phyloP scores from a whole-genome alignment of 2,329 filamentous ascomycete species.

The Pseudopithomyces maydicus region DNA sequence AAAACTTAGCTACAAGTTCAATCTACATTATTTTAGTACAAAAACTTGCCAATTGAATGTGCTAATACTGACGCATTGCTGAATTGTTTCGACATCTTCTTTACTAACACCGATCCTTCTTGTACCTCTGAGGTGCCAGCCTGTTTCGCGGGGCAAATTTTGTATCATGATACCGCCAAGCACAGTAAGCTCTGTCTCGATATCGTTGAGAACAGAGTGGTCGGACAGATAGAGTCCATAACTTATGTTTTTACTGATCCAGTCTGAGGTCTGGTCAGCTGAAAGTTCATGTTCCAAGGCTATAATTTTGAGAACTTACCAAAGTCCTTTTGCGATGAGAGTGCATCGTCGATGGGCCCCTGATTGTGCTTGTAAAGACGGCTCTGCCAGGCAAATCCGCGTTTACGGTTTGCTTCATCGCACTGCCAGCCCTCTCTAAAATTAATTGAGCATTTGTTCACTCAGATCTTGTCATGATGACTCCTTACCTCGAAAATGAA shows the following conservation, averaged over 20 bases:
- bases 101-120: slow-evolving; percentile 54
- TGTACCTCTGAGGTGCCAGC: slow-evolving; percentile 61
- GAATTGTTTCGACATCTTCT: slow-evolving; percentile 51
- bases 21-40: slow-evolving; percentile 25
- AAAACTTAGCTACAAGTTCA: slow-evolving; percentile 37
- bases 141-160: slow-evolving; percentile 58
- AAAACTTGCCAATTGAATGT: neutral
- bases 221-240: slow-evolving; percentile 65
- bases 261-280: slow-evolving; percentile 41
- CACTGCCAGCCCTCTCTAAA: slow-evolving; percentile 61
- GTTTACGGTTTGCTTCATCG: slow-evolving; percentile 59
- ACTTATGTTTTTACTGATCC: slow-evolving; percentile 60
- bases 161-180: slow-evolving; percentile 63
- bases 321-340: slow-evolving; percentile 55
- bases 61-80: slow-evolving; percentile 44
- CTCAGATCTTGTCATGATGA: neutral
- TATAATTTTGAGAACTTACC: slow-evolving; percentile 22
- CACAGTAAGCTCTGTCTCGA: slow-evolving; percentile 62
- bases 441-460: neutral
- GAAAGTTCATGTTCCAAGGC: neutral
- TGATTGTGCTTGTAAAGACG: slow-evolving; percentile 62
- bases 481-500: slow-evolving; percentile 51
- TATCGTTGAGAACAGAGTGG: slow-evolving; percentile 58
- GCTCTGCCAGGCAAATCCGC: slow-evolving; percentile 61
- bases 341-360: slow-evolving; percentile 42